Percentiles rank a stretch among this genome's conserved stretches.
Evolutionary conservation across 306 rosid genomes (phyloP).

Genomic region (Crotalaria pallida): DNA sequence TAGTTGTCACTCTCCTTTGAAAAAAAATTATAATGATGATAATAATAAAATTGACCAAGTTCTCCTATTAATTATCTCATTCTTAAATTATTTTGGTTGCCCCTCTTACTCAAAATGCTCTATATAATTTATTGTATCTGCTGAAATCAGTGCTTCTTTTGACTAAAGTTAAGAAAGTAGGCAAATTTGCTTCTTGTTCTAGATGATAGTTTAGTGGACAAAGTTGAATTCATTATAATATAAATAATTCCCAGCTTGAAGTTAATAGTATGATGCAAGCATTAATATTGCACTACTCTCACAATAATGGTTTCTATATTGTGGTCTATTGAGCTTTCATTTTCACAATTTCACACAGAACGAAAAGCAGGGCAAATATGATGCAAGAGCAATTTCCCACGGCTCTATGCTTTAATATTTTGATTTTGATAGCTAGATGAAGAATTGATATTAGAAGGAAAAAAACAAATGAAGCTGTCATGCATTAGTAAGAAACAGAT

Average conservation of each 20-base stretch:
- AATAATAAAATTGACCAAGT: not conserved
- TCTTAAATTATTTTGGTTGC: not conserved
- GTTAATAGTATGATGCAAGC: constrained; percentile 4
- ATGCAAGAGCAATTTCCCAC: not conserved
- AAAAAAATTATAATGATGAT: not conserved
- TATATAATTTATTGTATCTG: not conserved
- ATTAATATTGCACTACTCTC: constrained; percentile 22
- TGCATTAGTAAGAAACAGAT: not conserved
- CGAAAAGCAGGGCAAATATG: not conserved
- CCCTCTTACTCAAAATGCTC: not conserved
- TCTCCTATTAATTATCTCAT: not conserved
- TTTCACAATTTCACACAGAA: not conserved
- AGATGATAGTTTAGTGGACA: constrained; percentile 9
- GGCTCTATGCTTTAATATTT: not conserved
- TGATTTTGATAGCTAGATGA: not conserved
- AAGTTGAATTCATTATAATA: constrained; percentile 18
- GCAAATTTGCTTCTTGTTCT: constrained; percentile 26
- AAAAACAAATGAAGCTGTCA: not conserved
- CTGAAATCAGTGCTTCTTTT: not conserved
- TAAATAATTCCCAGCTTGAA: not conserved
- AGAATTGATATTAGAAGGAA: not conserved
- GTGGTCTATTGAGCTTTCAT: not conserved
- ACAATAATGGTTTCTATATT: not conserved
- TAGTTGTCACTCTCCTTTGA: not conserved
- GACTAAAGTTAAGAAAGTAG: constrained; percentile 8